A percentile compares a stretch with the other conserved stretches of the same genome.
phyloP scores from a whole-genome alignment of 352 stramenopile genomes.

The Elongisporangium anandrum region DNA sequence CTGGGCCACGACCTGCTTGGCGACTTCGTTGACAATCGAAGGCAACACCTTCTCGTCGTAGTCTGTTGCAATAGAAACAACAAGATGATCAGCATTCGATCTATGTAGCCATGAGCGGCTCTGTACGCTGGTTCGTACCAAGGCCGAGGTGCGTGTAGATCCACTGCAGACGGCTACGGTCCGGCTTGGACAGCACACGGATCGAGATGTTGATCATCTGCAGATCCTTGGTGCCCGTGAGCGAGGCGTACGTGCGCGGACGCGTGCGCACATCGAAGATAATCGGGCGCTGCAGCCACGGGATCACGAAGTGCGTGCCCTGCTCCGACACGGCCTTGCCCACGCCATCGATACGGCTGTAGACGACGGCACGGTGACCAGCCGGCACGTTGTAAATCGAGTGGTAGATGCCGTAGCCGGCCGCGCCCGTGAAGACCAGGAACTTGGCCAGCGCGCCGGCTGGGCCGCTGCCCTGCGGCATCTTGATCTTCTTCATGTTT shows the following conservation, averaged over 20 bases:
- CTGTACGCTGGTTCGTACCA: constrained; percentile 32
- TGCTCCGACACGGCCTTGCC: constrained; percentile 80
- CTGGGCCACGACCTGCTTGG: constrained; percentile 98
- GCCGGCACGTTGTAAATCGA: constrained; percentile 87
- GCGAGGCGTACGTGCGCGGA: constrained; percentile 91
- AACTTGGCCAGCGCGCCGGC: constrained; percentile 58
- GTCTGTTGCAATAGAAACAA: constrained; percentile 51
- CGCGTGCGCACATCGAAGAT: constrained; percentile 94
- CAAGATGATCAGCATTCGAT: constrained; percentile 1
- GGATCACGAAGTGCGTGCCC: constrained; percentile 96
- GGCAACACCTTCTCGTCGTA: constrained; percentile 98
- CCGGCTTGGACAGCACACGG: constrained; percentile 97
- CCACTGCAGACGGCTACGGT: constrained; percentile 91
- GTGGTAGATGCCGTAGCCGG: constrained; percentile 76
- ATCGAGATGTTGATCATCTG: constrained; percentile 99
- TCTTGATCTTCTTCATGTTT: constrained; percentile 89
- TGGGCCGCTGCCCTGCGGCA: constrained; percentile 62
- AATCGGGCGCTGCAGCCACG: constrained; percentile 97
- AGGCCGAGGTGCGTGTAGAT: constrained; percentile 96
- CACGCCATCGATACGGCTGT: constrained; percentile 87
- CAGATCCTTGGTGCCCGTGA: constrained; percentile 95
- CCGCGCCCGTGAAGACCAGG: constrained; percentile 48
- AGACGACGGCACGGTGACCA: constrained; percentile 87
- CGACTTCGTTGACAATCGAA: constrained; percentile 99
- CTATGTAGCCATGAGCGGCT: not conserved